A percentile compares a stretch with the other conserved stretches of the same genome.
phyloP scores from a whole-genome alignment of 768 basidiomycete genomes.

The Agaricus sinodeliciosus region DNA sequence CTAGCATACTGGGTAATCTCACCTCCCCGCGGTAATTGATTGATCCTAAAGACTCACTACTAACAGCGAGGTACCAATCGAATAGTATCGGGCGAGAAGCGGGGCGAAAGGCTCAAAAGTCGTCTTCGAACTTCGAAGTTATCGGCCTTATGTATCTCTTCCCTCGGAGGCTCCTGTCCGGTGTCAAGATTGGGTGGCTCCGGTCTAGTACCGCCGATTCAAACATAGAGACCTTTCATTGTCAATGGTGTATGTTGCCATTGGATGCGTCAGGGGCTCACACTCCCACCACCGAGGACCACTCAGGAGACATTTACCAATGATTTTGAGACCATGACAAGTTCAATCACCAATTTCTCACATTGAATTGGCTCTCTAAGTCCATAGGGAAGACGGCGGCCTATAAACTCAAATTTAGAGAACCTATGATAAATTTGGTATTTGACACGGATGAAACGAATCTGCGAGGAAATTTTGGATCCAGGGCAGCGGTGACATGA shows the following conservation, averaged over 20 bases:
- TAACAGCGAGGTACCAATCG: background rate
- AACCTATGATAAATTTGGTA: background rate
- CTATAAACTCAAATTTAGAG: background rate
- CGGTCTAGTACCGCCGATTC: no score
- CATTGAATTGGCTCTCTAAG: background rate
- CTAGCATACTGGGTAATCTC: background rate
- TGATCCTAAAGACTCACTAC: background rate
- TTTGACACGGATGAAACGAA: background rate
- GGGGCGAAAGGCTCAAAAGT: no score
- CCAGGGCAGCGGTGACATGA: background rate
- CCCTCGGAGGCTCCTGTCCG: background rate
- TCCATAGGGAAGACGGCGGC: no score
- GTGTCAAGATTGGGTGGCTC: background rate
- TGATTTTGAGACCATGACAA: background rate
- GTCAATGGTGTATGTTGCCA: background rate
- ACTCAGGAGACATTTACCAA: background rate
- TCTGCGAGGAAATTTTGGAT: background rate
- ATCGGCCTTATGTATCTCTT: conserved; percentile 4
- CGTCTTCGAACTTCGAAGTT: background rate
- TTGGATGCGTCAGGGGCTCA: background rate
- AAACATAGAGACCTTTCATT: background rate
- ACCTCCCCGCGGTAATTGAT: conserved; percentile 5
- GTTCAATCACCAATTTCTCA: background rate
- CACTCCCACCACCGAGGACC: background rate
- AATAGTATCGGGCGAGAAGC: background rate